A percentile compares a stretch with the other conserved stretches of the same genome.
phyloP scores from a whole-genome alignment of 805 yeast species.

The Starmera quercuum region DNA sequence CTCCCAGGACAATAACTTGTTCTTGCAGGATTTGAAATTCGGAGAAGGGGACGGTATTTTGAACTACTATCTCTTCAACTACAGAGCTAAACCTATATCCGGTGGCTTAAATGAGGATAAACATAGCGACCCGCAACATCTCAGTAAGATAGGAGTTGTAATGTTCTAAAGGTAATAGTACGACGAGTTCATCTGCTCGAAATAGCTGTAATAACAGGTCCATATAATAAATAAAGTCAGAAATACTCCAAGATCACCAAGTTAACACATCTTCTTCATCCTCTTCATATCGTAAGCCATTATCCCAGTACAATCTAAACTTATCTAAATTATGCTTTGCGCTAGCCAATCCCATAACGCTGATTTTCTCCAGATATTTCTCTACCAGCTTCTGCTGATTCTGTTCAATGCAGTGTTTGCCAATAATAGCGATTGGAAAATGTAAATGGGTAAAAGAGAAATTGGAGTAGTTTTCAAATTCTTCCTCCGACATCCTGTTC shows the following conservation, averaged over 20 bases:
- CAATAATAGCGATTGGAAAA: constrained; percentile 46
- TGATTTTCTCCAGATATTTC: constrained; percentile 27
- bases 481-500: constrained; percentile 6
- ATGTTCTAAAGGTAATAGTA: constrained; percentile 45
- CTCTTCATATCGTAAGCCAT: constrained; percentile 15
- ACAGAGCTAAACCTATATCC: constrained; percentile 67
- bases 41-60: constrained; percentile 91
- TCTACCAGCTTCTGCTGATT: constrained; percentile 28
- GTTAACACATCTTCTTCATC: constrained; percentile 19
- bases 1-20: constrained; percentile 80
- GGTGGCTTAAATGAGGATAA: constrained; percentile 70
- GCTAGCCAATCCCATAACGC: constrained; percentile 40
- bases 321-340: constrained; percentile 31
- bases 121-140: constrained; percentile 40
- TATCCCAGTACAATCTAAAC: constrained; percentile 23
- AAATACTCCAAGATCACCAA: constrained; percentile 8
- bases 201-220: too few relatives aligned
- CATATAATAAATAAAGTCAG: background rate
- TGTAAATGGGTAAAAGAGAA: constrained; percentile 41
- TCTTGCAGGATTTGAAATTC: constrained; percentile 76
- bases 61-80: constrained; percentile 88
- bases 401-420: constrained; percentile 31
- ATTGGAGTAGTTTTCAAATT: constrained; percentile 19
- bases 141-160: constrained; percentile 88
- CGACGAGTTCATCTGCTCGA: too few relatives aligned